Conservation (phyloP, 257 asterid species). For the Scutellaria minor region DNA sequence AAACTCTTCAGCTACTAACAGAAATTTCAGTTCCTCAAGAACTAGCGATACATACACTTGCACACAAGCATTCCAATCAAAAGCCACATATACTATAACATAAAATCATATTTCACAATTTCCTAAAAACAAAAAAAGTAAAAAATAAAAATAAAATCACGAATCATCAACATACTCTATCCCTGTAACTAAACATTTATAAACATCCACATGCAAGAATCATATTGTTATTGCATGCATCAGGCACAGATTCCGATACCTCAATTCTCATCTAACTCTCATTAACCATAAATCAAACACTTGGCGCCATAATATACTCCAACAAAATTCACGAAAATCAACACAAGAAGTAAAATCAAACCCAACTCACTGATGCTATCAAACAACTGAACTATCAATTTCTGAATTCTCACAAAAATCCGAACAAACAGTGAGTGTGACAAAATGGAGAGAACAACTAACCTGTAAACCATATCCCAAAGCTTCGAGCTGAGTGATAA, state of each 20-base stretch:
- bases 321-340: slow-evolving; percentile 7
- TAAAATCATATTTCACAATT: neutral
- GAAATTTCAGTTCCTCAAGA: slow-evolving; percentile 11
- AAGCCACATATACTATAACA: neutral
- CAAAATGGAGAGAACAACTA: slow-evolving; percentile 19
- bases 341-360: slow-evolving; percentile 19
- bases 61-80: slow-evolving; percentile 3
- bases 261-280: slow-evolving; percentile 12
- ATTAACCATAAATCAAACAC: slow-evolving; percentile 30
- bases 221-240: neutral
- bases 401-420: neutral
- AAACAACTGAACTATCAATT: neutral
- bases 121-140: neutral
- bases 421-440: slow-evolving; percentile 13
- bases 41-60: neutral
- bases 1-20: slow-evolving; percentile 3
- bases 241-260: slow-evolving; percentile 15
- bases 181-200: neutral
- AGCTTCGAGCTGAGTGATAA: slow-evolving; percentile 27
- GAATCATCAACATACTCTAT: neutral
- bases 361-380: neutral
- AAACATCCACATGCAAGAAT: slow-evolving; percentile 16
- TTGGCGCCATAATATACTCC: slow-evolving; percentile 25
- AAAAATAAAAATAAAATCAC: no score
- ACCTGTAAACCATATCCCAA: slow-evolving; percentile 29